Evolutionary conservation across 805 yeast species (phyloP).

Genomic region (Kluyveromyces nonfermentans): DNA sequence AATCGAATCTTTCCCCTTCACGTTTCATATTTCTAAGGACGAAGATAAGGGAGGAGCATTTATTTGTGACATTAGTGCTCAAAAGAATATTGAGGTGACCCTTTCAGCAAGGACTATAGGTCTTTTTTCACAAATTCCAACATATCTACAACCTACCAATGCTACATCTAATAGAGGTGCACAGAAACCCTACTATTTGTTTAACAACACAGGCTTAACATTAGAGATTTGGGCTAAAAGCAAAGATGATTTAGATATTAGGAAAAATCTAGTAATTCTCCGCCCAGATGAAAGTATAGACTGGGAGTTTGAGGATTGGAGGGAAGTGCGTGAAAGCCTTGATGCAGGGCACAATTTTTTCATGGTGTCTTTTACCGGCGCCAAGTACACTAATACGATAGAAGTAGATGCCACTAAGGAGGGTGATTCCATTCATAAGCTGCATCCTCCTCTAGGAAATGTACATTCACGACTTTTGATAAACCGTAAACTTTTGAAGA

Average conservation of each 20-base stretch:
- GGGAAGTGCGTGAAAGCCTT: conserved; percentile 68
- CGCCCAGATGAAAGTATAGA: conserved; percentile 44
- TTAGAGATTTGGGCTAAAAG: conserved; percentile 75
- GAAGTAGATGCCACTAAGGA: conserved; percentile 65
- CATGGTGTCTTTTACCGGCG: conserved; percentile 50
- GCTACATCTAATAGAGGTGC: conserved; percentile 60
- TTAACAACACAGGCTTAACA: conserved; percentile 78
- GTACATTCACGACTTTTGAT: conserved; percentile 70
- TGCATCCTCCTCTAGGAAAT: conserved; percentile 51
- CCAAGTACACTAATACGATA: conserved; percentile 44
- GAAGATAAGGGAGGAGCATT: conserved; percentile 39
- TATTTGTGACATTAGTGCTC: conserved; percentile 61
- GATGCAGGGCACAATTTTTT: conserved; percentile 53
- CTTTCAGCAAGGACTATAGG: conserved; percentile 77
- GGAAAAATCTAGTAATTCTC: conserved; percentile 27
- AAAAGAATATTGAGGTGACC: conserved; percentile 69
- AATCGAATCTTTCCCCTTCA: conserved; percentile 78
- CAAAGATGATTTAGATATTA: conserved; percentile 22
- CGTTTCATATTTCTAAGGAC: conserved; percentile 53
- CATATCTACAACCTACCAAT: conserved; percentile 44
- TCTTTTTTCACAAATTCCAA: conserved; percentile 57
- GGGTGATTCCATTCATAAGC: conserved; percentile 68
- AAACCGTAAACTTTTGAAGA: conserved; percentile 58
- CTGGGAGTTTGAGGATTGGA: conserved; percentile 97
- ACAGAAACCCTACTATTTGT: conserved; percentile 70